Conservation (phyloP, 495 filamentous ascomycete genomes). For the Extremus antarcticus region DNA sequence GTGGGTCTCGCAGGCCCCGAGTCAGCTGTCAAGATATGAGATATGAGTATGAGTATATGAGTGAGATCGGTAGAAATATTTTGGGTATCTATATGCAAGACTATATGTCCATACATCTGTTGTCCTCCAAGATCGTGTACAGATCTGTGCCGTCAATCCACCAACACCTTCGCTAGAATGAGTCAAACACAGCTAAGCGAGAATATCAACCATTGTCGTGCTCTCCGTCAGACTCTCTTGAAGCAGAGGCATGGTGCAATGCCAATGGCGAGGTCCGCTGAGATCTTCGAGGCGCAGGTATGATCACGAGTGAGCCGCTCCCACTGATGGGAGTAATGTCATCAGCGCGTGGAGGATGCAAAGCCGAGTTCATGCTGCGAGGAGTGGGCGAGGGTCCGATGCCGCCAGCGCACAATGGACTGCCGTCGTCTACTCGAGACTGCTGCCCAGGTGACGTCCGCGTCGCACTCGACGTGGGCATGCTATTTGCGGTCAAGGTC, state of each 20-base stretch:
- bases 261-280: background rate
- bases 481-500: background rate
- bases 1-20: too few relatives aligned
- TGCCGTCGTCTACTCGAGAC: background rate
- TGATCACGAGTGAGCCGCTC: background rate
- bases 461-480: background rate
- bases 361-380: background rate
- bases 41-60: too few relatives aligned
- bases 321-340: background rate
- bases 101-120: too few relatives aligned
- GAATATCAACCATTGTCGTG: background rate
- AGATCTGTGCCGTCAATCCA: background rate
- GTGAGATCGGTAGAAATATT: too few relatives aligned
- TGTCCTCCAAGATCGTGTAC: too few relatives aligned
- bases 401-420: background rate
- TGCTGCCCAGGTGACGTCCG: background rate
- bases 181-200: background rate
- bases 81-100: too few relatives aligned
- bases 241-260: background rate
- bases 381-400: background rate
- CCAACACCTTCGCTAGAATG: slow-evolving; percentile 1
- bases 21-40: too few relatives aligned
- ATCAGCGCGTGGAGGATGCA: background rate
- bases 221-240: background rate
- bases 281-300: background rate